A percentile compares a stretch with the other conserved stretches of the same genome.
phyloP scores from a whole-genome alignment of 1,139 yeast species.

The Meyerozyma carpophila region DNA sequence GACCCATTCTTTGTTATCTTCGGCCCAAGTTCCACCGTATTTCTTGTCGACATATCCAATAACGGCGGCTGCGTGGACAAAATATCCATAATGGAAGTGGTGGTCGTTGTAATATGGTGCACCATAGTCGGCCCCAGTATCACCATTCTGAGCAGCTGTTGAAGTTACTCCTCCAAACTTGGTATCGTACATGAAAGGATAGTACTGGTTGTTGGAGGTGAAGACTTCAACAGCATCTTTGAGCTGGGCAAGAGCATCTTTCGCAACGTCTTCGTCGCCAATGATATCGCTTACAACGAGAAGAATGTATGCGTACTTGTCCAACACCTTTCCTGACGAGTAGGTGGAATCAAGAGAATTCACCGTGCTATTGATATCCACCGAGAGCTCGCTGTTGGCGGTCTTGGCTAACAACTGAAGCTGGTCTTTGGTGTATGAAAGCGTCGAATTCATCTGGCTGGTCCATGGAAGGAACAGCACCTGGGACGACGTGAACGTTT shows the following conservation, averaged over 20 bases:
- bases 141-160: slow-evolving; percentile 47
- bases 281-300: slow-evolving; percentile 59
- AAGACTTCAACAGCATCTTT: slow-evolving; percentile 51
- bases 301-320: slow-evolving; percentile 68
- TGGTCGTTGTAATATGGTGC: slow-evolving; percentile 68
- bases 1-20: slow-evolving; percentile 60
- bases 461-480: slow-evolving; percentile 62
- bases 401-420: slow-evolving; percentile 46
- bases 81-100: slow-evolving; percentile 79
- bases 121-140: slow-evolving; percentile 43
- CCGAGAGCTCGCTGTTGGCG: slow-evolving; percentile 55
- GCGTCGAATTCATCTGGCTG: slow-evolving; percentile 19
- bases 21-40: slow-evolving; percentile 62
- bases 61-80: slow-evolving; percentile 73
- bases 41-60: slow-evolving; percentile 60
- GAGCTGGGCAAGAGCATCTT: slow-evolving; percentile 41
- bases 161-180: slow-evolving; percentile 66
- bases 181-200: slow-evolving; percentile 67
- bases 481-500: slow-evolving; percentile 37
- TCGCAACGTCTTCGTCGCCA: slow-evolving; percentile 46
- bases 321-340: slow-evolving; percentile 65
- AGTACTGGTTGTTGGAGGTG: slow-evolving; percentile 45
- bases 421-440: slow-evolving; percentile 47
- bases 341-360: slow-evolving; percentile 50
- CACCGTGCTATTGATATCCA: slow-evolving; percentile 50